Evolutionary conservation across 305 asterid genomes (phyloP), one percentile per base, ranked within the genome.

Genomic region (Nicotiana rustica): DNA sequence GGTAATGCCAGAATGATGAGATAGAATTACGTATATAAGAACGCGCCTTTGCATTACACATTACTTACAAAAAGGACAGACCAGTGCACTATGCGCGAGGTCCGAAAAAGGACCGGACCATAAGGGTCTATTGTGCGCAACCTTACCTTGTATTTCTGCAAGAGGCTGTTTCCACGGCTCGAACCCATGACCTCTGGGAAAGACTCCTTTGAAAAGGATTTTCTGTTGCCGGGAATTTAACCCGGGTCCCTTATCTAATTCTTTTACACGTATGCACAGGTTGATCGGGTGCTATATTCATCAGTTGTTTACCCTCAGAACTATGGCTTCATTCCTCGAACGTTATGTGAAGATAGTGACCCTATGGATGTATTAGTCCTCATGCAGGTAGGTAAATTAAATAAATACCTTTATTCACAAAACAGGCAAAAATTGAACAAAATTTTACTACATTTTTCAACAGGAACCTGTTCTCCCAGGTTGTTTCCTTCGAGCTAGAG

Each of bases 401-500:
- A 49, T 65, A 3, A 31, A 19, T 44, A 5, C 18, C 6, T 62
- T 44, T n/a, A 17, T 36, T 4, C 55, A 36, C 59, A 4, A 69
- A 41, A 44, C 78, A 70, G 35, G 6, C 5, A 5, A 69, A 41
- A 69, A 29, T 80, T 55, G 56, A 71, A 33, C 64, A 59, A 49
- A 61, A 18, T 9, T 10, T 2, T 9, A 38, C 33, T n/a, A 36
- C 49, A 1, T 38, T 73, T 38, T 33, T 35, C 19, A 17, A 57
- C 98, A 93, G 94, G 97, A 94, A 79, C 95, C 97, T 68, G 98
- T 92, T 0, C 84, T 89, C 35, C 97, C 98, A 1, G 98, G 98
- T 44, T 89, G 93, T 85, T 94, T 93, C 81, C 95, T 92, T 83
- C 95, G 97, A 71, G 98, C 98, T 65, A 90, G 97, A 82, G 94